These are phyloP conservation scores for Phytophthora citricola DNA, from an alignment of 352 stramenopile genomes.

Conservation along the genomic window DNA sequence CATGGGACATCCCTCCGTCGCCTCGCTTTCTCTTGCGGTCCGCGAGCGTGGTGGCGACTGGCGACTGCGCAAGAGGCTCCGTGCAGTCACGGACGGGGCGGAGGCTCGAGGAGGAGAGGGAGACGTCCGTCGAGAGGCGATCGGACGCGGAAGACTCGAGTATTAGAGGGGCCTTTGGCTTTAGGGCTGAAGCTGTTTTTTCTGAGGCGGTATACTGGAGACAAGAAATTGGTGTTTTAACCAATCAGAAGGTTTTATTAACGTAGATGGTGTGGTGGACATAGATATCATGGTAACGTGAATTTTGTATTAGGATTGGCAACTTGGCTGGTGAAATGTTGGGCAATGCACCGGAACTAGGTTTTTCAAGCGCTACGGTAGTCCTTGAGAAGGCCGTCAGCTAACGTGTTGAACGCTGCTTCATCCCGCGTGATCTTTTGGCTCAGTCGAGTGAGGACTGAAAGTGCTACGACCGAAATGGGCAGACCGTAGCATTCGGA, in stretches of 20 bases:
- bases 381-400: neutral
- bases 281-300: neutral
- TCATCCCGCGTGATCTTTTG: slow-evolving; percentile 15
- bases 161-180: neutral
- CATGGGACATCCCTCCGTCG: slow-evolving; percentile 67
- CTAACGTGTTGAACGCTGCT: slow-evolving; percentile 2
- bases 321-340: slow-evolving; percentile 1
- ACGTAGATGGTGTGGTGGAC: slow-evolving; percentile 9
- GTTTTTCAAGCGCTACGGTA: neutral
- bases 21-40: slow-evolving; percentile 68
- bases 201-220: slow-evolving; percentile 8
- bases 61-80: slow-evolving; percentile 17
- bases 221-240: slow-evolving; percentile 9
- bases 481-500: slow-evolving; percentile 2
- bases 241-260: slow-evolving; percentile 8
- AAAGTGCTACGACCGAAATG: neutral
- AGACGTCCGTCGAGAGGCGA: slow-evolving; percentile 15
- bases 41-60: slow-evolving; percentile 42
- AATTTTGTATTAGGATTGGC: neutral
- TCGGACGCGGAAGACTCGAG: neutral
- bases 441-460: slow-evolving; percentile 4
- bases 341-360: neutral
- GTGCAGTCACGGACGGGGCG: slow-evolving; percentile 27
- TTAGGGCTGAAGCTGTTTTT: slow-evolving; percentile 11
- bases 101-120: slow-evolving; percentile 1